These are phyloP conservation scores for Actinomortierella ambigua DNA, from an alignment of 371 early-diverging fungal genomes.

Conservation along the genomic window DNA sequence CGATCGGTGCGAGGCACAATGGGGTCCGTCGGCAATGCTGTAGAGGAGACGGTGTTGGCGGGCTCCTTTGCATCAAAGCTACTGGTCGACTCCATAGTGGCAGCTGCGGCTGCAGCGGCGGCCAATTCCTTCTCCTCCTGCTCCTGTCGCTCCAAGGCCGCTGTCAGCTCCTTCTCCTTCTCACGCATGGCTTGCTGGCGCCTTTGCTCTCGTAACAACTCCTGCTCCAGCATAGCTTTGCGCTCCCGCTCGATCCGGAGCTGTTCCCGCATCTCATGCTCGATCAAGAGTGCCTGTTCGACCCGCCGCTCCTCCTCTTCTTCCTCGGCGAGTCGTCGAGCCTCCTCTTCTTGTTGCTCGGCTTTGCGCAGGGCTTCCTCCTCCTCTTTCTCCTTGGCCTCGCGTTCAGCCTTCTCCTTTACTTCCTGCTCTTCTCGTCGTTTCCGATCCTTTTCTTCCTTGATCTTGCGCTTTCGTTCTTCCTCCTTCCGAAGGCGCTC, in stretches of 20 bases:
- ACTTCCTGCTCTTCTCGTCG: slow-evolving; percentile 66
- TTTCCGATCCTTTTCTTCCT: slow-evolving; percentile 63
- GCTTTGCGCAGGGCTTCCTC: slow-evolving; percentile 46
- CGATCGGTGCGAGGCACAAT: too few relatives aligned
- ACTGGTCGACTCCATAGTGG: neutral
- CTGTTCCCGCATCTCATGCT: slow-evolving; percentile 7
- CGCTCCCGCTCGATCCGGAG: slow-evolving; percentile 42
- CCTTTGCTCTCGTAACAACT: slow-evolving; percentile 40
- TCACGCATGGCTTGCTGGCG: slow-evolving; percentile 48
- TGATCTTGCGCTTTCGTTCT: slow-evolving; percentile 57
- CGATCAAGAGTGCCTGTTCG: too few relatives aligned
- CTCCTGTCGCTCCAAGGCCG: slow-evolving; percentile 18
- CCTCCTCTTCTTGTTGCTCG: slow-evolving; percentile 43
- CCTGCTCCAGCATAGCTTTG: slow-evolving; percentile 43
- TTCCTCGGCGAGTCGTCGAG: slow-evolving; percentile 43
- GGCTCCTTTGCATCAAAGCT: neutral
- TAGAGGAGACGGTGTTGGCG: too few relatives aligned
- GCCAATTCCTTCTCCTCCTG: slow-evolving; percentile 18
- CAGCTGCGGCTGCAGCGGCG: neutral
- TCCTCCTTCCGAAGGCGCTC: slow-evolving; percentile 58
- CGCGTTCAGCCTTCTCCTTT: slow-evolving; percentile 52
- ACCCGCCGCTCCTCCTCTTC: slow-evolving; percentile 47
- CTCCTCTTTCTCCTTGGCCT: slow-evolving; percentile 54
- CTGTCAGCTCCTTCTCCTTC: slow-evolving; percentile 38
- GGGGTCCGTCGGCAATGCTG: too few relatives aligned